These are phyloP conservation scores for Neoboletus brunneissimus DNA, from an alignment of 768 basidiomycete genomes.

Conservation along the genomic window DNA sequence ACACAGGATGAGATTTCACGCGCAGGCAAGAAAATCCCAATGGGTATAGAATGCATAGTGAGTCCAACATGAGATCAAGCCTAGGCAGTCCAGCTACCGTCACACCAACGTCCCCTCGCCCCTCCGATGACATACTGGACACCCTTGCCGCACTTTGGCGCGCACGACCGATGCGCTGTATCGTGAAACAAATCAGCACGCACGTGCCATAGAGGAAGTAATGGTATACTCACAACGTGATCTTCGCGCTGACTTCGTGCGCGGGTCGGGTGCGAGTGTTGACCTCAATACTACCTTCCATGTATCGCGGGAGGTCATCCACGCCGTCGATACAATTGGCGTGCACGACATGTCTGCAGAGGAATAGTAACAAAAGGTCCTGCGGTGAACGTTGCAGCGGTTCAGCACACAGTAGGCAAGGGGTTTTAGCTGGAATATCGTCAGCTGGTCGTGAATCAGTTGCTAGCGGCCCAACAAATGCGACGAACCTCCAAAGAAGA, in stretches of 20 bases:
- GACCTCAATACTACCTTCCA: constrained; percentile 49
- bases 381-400: constrained; percentile 58
- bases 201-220: neutral
- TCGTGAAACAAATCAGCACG: neutral
- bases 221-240: constrained; percentile 64
- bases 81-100: neutral
- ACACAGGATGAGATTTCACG: neutral
- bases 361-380: constrained; percentile 66
- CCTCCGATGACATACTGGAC: constrained; percentile 71
- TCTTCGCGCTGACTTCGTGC: constrained; percentile 60
- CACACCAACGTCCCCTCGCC: constrained; percentile 41
- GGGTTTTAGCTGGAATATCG: constrained; percentile 47
- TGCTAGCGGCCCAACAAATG: neutral
- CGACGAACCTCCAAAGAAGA: constrained; percentile 67
- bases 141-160: constrained; percentile 60
- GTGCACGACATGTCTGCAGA: constrained; percentile 89
- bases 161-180: constrained; percentile 70
- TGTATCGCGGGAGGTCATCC: constrained; percentile 58
- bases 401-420: constrained; percentile 65
- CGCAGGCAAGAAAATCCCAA: neutral
- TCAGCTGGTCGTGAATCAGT: neutral
- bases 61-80: constrained; percentile 11
- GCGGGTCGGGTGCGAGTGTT: constrained; percentile 36
- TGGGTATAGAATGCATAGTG: constrained; percentile 15
- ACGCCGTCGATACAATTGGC: constrained; percentile 70